A percentile compares a stretch with the other conserved stretches of the same genome.
phyloP scores from a whole-genome alignment of 208 protist genomes.

The Wallacemonas sp. region DNA sequence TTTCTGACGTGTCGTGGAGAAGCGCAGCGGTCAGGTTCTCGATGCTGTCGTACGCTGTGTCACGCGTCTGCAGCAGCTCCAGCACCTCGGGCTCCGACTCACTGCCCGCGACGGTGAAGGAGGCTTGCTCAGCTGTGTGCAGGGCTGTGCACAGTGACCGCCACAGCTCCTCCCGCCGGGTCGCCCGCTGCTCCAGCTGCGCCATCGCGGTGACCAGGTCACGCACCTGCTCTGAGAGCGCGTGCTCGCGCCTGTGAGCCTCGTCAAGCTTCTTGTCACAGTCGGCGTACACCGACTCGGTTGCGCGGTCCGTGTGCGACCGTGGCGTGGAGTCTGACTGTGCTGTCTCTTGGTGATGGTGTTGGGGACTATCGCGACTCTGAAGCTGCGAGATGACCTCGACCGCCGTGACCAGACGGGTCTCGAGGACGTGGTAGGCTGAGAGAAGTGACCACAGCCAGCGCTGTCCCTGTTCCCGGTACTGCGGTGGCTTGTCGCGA shows the following conservation, averaged over 20 bases:
- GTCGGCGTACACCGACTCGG: constrained; percentile 13
- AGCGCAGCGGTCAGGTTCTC: constrained; percentile 52
- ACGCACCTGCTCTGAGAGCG: constrained; percentile 24
- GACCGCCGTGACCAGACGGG: constrained; percentile 55
- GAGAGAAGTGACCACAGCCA: constrained; percentile 73
- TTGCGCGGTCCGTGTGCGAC: not conserved
- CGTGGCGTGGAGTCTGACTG: not conserved
- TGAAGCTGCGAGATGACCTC: constrained; percentile 32
- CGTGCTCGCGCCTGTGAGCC: constrained; percentile 47
- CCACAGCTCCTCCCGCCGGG: constrained; percentile 56
- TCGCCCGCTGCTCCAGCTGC: constrained; percentile 22
- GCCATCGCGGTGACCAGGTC: constrained; percentile 12
- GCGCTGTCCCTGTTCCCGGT: constrained; percentile 51
- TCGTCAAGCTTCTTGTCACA: constrained; percentile 33
- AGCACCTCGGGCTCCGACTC: constrained; percentile 35
- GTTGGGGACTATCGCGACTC: not conserved
- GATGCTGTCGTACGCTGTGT: constrained; percentile 40
- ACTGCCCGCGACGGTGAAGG: constrained; percentile 46
- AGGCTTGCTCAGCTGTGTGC: constrained; percentile 58
- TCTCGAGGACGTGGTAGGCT: constrained; percentile 69
- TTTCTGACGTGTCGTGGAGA: not conserved
- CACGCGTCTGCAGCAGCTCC: constrained; percentile 29
- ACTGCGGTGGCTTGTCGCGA: constrained; percentile 28
- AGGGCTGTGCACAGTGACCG: constrained; percentile 55
- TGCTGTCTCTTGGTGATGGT: no score